Evolutionary conservation across 2,329 filamentous ascomycete genomes (phyloP).

Genomic region (Ciborinia camelliae): DNA sequence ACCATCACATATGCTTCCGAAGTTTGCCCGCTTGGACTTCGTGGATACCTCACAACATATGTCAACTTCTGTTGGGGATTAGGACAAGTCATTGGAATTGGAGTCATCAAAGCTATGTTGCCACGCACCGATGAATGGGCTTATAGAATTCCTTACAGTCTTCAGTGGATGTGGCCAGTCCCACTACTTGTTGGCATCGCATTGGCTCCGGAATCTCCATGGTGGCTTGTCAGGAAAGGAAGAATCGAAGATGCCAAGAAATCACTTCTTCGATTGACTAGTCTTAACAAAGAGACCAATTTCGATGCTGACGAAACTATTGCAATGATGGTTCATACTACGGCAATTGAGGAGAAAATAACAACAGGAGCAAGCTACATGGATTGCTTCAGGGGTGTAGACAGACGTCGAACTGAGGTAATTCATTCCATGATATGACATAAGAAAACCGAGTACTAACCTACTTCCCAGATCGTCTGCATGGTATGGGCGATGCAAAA

Average conservation of each 20-base stretch:
- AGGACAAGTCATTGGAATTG: conserved; percentile 49
- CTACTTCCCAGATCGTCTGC: conserved; percentile 42
- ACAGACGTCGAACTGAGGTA: conserved; percentile 49
- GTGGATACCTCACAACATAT: conserved; percentile 54
- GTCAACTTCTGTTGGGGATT: conserved; percentile 55
- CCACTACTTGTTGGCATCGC: conserved; percentile 47
- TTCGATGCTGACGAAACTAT: conserved; percentile 49
- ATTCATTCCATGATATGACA: background rate
- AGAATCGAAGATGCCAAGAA: conserved; percentile 44
- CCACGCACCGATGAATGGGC: conserved; percentile 47
- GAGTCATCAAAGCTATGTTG: conserved; percentile 49
- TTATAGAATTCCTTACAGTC: conserved; percentile 49
- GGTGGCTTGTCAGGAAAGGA: conserved; percentile 48
- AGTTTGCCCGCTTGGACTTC: conserved; percentile 54
- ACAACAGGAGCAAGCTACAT: conserved; percentile 45
- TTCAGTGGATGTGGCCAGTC: conserved; percentile 43
- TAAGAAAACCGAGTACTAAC: background rate
- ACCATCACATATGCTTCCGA: conserved; percentile 42
- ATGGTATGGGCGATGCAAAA: conserved; percentile 66
- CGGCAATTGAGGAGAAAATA: conserved; percentile 51
- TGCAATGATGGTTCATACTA: conserved; percentile 56
- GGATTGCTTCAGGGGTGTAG: conserved; percentile 50
- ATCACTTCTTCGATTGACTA: conserved; percentile 37
- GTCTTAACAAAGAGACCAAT: conserved; percentile 41
- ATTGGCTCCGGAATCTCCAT: conserved; percentile 48